Evolutionary conservation across 108 stramenopile species (phyloP), one percentile per base, ranked within the genome.

Genomic region (Schizochytrium sp.): DNA sequence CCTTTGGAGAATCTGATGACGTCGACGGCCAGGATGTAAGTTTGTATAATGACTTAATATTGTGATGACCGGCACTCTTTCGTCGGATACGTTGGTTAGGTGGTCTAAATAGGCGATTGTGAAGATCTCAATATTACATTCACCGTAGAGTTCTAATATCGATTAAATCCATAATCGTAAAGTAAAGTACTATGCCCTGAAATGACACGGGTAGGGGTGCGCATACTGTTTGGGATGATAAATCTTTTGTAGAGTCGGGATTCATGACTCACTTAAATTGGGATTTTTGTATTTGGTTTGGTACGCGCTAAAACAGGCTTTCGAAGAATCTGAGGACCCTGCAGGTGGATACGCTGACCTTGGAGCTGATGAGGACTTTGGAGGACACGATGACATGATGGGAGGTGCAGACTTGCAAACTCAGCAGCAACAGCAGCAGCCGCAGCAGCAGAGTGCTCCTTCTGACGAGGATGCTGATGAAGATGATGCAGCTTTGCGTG

Each of bases 401-500:
- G 64, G 64, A 10, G 57, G 57, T 15, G 64, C 64, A 7, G 64
- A 69, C 44, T 28, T 17, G 3, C 50, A 83, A 2, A 47, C 49
- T 47, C 50, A 1, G 1, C 50, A 55, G 76, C 76, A 83, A 53
- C 50, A 8, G 10, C 46, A 53, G 2, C 73, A 83, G 73, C 46
- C 5, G 13, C 72, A 38, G 72, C 40, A 72, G 44, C 15, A 41
- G 72, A 0, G 19, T n/a, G 59, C 59, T 38, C 64, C 40, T 38
- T 38, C 64, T 38, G 42, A 69, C 64, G 64, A 69, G 28, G 64
- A 69, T 15, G 2, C 64, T 7, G 64, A 69, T 44, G 76, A 17
- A 50, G 76, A 83, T 53, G 76, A 83, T 53, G 76, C 50, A 5
- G 50, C 76, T 38, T 53, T 83, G 38, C 76, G 76, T 53, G 76